Evolutionary conservation across 306 rosid species (phyloP).

Genomic region (Argentina anserina): DNA sequence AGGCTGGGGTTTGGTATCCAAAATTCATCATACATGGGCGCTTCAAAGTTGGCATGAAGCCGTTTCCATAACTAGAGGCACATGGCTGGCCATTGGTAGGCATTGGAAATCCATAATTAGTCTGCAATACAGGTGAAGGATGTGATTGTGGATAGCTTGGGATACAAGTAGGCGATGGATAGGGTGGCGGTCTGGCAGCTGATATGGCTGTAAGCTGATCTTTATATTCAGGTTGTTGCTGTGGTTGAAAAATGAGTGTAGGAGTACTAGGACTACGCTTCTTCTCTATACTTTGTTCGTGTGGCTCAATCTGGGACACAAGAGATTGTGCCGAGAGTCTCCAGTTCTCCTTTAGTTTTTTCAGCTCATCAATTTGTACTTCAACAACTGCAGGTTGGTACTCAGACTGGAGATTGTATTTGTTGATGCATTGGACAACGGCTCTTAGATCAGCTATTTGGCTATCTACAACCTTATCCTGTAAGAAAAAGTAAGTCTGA

Average conservation of each 20-base stretch:
- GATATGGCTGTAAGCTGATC: not conserved
- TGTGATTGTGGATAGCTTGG: not conserved
- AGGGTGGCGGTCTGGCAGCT: not conserved
- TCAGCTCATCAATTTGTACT: conserved; percentile 19
- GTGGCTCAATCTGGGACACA: not conserved
- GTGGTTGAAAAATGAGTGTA: not conserved
- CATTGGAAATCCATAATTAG: not conserved
- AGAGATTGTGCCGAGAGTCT: not conserved
- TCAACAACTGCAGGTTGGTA: conserved; percentile 29
- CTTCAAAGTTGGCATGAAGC: not conserved
- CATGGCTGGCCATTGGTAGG: not conserved
- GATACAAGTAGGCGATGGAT: not conserved
- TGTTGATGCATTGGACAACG: conserved; percentile 37
- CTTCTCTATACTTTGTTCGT: not conserved
- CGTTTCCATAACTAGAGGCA: not conserved
- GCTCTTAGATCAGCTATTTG: conserved; percentile 30
- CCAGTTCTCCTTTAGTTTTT: conserved; percentile 21
- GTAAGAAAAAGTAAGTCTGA: not conserved
- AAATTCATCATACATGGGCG: not conserved
- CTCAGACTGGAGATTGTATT: conserved; percentile 33
- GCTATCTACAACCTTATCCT: conserved; percentile 33
- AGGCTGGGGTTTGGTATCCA: no score
- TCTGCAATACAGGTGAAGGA: not conserved
- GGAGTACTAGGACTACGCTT: not conserved
- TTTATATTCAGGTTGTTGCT: conserved; percentile 1